Evolutionary conservation across 768 basidiomycete species (phyloP), one percentile per base, ranked within the genome.

Genomic region (Boletus tylopilopsis): DNA sequence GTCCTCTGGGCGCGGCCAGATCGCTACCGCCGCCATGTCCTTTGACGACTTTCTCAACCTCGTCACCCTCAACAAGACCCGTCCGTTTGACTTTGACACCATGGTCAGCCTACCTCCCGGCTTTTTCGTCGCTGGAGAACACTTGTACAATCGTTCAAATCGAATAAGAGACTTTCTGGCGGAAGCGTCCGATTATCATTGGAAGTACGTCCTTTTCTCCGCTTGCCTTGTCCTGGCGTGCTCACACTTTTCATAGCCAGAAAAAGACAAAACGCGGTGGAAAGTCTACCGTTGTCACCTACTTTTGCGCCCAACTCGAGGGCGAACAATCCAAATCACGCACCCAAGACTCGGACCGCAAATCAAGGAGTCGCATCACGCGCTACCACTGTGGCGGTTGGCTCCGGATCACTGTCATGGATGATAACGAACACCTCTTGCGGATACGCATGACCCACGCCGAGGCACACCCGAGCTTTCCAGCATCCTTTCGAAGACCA

Each of bases 401-500:
- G 66, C 58, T 68, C 21, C 66, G 68, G 19, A 69, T 68, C 51
- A 68, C 66, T 24, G 68, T 69, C 49, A 66, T 68, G 68, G 68
- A 68, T 19, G 68, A 68, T 45, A 68, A 69, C 37, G 66, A 68
- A 37, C 59, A 58, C 24, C 66, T 69, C 23, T 47, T 68, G 27
- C 66, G 66, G 24, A 69, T 68, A 58, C 66, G 66, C 45, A 68
- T 68, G 68, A 69, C 66, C 0, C 66, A 68, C 33, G 64, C 68
- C 18, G 68, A 68, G 33, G 66, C 68, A 0, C 66, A 68, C 41
- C 66, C 66, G 1, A 59, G 59, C 44, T 67, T 67, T 45, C 66
- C 66, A 0, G 63, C 65, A 0, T 69, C 66, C 13, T 67, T 67
- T 57, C 63, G 67, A 27, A 47, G 67, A 42, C 64, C 64, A 7